Percentiles rank a stretch among this genome's conserved stretches.
Evolutionary conservation across 2,329 filamentous ascomycete species (phyloP).

Genomic region (Trichophyton mentagrophytes): DNA sequence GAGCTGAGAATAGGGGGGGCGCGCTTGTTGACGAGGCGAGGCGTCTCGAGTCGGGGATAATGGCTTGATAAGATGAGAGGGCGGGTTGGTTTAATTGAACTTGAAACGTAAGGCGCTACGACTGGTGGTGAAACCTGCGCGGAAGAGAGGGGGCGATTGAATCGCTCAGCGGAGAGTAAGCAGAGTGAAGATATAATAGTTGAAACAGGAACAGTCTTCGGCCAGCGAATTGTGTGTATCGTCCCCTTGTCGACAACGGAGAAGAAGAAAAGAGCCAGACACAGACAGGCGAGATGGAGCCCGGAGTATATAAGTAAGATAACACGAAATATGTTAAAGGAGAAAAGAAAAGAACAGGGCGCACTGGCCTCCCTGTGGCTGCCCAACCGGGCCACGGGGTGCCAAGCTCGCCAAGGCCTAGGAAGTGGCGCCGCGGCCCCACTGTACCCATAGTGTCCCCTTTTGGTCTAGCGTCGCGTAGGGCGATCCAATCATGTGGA

Average conservation of each 20-base stretch:
- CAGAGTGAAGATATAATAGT: neutral
- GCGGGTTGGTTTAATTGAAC: neutral
- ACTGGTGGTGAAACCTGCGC: neutral
- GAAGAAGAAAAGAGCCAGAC: neutral
- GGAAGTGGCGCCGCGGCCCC: neutral
- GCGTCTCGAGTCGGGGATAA: neutral
- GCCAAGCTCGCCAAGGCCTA: neutral
- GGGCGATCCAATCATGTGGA: neutral
- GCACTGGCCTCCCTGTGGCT: neutral
- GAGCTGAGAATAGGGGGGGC: neutral
- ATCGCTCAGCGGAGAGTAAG: neutral
- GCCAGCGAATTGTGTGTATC: constrained; percentile 1
- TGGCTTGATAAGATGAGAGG: neutral
- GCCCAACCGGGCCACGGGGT: neutral
- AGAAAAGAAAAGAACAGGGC: neutral
- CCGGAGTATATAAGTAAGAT: neutral
- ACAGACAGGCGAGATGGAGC: neutral
- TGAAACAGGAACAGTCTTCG: constrained; percentile 2
- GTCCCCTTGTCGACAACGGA: neutral
- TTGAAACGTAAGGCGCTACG: neutral
- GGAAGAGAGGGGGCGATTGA: neutral
- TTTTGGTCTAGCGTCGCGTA: neutral
- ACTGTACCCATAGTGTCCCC: neutral
- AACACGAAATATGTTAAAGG: no score
- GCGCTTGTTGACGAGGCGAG: neutral